Percentiles rank a stretch among this genome's conserved stretches.
Conservation (phyloP, 1,284 basidiomycete species). For the Cystobasidium pallidum region DNA sequence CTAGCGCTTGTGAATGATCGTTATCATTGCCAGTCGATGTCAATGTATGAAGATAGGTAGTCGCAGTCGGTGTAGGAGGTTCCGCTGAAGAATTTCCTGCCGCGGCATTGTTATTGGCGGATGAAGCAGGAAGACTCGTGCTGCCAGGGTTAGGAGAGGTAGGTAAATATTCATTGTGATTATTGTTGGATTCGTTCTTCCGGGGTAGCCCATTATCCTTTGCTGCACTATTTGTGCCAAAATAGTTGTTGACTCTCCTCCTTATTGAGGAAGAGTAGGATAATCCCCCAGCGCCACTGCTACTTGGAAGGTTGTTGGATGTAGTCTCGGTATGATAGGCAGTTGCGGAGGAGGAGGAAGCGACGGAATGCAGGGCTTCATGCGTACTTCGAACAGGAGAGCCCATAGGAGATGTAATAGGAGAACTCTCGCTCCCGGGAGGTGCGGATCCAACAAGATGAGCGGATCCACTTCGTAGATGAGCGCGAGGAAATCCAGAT, state of each 20-base stretch:
- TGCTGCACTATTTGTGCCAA: slow-evolving; percentile 1
- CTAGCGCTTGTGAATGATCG: background rate
- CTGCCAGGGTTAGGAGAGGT: slow-evolving; percentile 8
- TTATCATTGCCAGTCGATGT: background rate
- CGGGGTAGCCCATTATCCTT: slow-evolving; percentile 1
- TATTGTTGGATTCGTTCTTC: background rate
- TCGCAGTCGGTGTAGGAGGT: slow-evolving; percentile 22
- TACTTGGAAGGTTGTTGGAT: background rate
- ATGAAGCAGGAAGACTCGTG: background rate
- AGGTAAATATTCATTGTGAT: background rate
- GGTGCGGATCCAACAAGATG: background rate
- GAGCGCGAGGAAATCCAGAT: slow-evolving; percentile 24
- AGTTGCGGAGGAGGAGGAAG: slow-evolving; percentile 1
- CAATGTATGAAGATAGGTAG: background rate
- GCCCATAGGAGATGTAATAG: slow-evolving; percentile 20
- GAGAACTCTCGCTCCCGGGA: background rate
- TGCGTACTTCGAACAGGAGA: slow-evolving; percentile 26
- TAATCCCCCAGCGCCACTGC: slow-evolving; percentile 16
- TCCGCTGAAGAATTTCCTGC: background rate
- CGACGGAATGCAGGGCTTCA: background rate
- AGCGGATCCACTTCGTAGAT: slow-evolving; percentile 38
- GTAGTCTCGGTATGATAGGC: background rate
- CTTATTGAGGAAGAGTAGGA: slow-evolving; percentile 14
- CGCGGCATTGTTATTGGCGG: background rate
- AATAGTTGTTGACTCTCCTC: slow-evolving; percentile 13